Conservation (phyloP, 352 stramenopile genomes). For the Elongisporangium senticosum region DNA sequence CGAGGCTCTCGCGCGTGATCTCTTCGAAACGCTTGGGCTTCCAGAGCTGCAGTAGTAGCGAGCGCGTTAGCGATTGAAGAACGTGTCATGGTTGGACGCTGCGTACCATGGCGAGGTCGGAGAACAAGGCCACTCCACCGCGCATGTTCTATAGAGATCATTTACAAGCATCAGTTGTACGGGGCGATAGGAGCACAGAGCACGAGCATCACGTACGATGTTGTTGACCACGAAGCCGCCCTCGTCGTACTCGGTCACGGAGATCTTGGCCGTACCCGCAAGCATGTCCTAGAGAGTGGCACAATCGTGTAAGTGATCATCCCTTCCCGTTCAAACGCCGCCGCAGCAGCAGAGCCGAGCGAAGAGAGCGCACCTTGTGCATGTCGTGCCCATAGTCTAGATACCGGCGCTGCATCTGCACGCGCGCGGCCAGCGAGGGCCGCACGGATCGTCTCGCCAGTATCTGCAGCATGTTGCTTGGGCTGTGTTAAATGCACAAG, state of each 20-base stretch:
- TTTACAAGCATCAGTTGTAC: background rate
- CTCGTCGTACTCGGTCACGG: constrained; percentile 81
- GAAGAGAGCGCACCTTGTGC: constrained; percentile 40
- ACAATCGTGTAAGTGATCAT: background rate
- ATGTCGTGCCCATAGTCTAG: constrained; percentile 86
- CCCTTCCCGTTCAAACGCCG: background rate
- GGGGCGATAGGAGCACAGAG: background rate
- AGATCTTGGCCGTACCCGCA: constrained; percentile 69
- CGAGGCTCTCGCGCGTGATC: constrained; percentile 73
- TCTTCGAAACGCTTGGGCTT: constrained; percentile 71
- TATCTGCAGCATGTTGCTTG: constrained; percentile 21
- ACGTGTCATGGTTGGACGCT: background rate
- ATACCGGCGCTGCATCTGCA: constrained; percentile 23
- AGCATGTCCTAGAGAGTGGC: constrained; percentile 67
- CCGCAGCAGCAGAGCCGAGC: constrained; percentile 1
- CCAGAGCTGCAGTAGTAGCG: constrained; percentile 44
- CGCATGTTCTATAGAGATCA: constrained; percentile 69
- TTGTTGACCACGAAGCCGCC: constrained; percentile 82
- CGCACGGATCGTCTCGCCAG: constrained; percentile 15
- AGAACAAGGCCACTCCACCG: constrained; percentile 60
- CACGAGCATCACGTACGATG: constrained; percentile 25
- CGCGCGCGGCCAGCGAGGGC: constrained; percentile 8
- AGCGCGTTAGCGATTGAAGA: no score
- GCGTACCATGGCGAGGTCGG: constrained; percentile 70
- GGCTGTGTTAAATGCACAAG: constrained; percentile 1